phyloP scores from a whole-genome alignment of 768 basidiomycete genomes.

The Rhizopogon sp. region DNA sequence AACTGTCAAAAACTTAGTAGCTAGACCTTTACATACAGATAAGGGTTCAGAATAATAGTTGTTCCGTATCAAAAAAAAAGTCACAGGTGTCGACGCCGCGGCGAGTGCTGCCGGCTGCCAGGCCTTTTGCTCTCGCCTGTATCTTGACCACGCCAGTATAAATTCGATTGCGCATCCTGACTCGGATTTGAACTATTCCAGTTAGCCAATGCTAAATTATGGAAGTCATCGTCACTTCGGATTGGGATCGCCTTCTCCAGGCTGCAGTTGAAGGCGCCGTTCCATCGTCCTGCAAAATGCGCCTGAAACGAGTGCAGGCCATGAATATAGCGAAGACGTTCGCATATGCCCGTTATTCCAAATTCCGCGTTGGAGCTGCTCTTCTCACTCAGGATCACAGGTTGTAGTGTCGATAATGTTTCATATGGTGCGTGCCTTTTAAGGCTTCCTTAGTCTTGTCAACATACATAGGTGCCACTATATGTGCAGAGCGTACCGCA shows the following conservation, averaged over 20 bases:
- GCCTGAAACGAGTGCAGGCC: constrained; percentile 5
- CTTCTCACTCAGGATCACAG: constrained; percentile 70
- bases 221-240: constrained; percentile 32
- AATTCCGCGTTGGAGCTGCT: constrained; percentile 91
- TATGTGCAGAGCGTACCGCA: constrained; percentile 94
- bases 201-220: neutral
- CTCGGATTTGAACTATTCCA: too few relatives aligned
- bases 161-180: too few relatives aligned
- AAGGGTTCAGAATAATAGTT: too few relatives aligned
- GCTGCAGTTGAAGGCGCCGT: constrained; percentile 54
- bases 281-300: neutral
- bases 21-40: too few relatives aligned
- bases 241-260: constrained; percentile 46
- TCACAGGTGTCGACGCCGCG: too few relatives aligned
- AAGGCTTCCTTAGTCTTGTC: neutral
- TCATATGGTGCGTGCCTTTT: constrained; percentile 62
- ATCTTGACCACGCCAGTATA: too few relatives aligned
- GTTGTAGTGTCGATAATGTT: constrained; percentile 93
- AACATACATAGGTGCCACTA: constrained; percentile 60
- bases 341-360: constrained; percentile 82
- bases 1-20: too few relatives aligned
- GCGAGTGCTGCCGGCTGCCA: too few relatives aligned
- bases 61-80: too few relatives aligned
- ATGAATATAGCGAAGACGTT: constrained; percentile 52
- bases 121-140: too few relatives aligned